A percentile compares a stretch with the other conserved stretches of the same genome.
Conservation (phyloP, 208 protist genomes). For the Wallacemonas sp. region DNA sequence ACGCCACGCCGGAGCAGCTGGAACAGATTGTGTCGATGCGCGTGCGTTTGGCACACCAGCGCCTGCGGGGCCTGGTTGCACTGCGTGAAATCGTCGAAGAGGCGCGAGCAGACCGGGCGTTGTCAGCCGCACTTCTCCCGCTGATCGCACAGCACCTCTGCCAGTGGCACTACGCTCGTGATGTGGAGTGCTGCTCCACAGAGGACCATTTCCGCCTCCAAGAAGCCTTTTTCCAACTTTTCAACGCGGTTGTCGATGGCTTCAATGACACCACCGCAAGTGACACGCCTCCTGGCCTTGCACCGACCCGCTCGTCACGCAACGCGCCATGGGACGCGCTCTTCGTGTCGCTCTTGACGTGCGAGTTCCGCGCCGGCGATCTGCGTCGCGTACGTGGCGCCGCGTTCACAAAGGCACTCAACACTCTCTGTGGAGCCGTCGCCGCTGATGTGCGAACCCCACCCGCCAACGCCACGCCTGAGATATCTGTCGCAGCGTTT, state of each 20-base stretch:
- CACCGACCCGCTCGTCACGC: not conserved
- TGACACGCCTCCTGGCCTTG: not conserved
- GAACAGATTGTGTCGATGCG: conserved; percentile 53
- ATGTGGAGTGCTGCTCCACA: conserved; percentile 80
- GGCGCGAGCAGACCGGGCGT: conserved; percentile 41
- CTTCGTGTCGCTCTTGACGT: conserved; percentile 59
- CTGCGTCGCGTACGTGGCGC: conserved; percentile 47
- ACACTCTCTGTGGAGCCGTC: conserved; percentile 1
- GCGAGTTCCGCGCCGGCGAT: conserved; percentile 57
- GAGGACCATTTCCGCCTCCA: conserved; percentile 78
- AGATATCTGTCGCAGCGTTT: not conserved
- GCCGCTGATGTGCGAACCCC: not conserved
- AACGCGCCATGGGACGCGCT: conserved; percentile 51
- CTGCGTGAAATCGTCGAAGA: conserved; percentile 81
- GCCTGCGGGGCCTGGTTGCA: conserved; percentile 71
- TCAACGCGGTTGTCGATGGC: conserved; percentile 44
- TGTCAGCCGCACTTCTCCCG: conserved; percentile 68
- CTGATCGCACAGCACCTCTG: conserved; percentile 76
- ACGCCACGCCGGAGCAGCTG: conserved; percentile 49
- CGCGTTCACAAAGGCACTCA: conserved; percentile 23
- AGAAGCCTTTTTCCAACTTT: conserved; percentile 75
- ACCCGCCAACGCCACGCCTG: too few species aligned
- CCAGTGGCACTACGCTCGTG: conserved; percentile 83
- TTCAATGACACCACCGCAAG: conserved; percentile 16
- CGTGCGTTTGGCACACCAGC: conserved; percentile 62